phyloP scores from a whole-genome alignment of 495 filamentous ascomycete species.

The Cairneyella variabilis region DNA sequence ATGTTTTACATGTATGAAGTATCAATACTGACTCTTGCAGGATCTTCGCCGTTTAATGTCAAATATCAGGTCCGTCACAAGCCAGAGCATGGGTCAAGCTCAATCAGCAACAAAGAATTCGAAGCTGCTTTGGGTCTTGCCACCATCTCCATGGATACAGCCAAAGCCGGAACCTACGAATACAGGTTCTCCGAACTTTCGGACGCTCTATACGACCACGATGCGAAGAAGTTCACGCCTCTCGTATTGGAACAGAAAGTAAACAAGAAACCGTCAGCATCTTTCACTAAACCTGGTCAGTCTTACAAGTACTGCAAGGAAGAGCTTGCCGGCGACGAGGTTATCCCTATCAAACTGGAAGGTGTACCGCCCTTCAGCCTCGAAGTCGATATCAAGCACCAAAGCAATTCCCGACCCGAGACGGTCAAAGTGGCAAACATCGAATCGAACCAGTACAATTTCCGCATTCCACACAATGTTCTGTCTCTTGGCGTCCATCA shows the following conservation, averaged over 20 bases:
- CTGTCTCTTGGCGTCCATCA: conserved; percentile 82
- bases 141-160: conserved; percentile 79
- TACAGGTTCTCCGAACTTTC: conserved; percentile 80
- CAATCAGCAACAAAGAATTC: conserved; percentile 59
- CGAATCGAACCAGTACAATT: conserved; percentile 64
- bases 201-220: conserved; percentile 79
- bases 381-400: conserved; percentile 89
- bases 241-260: conserved; percentile 78
- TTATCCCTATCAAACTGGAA: conserved; percentile 77
- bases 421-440: conserved; percentile 75
- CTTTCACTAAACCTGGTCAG: conserved; percentile 82
- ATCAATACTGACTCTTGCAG: conserved; percentile 30
- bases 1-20: neutral
- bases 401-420: conserved; percentile 73
- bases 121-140: conserved; percentile 67
- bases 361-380: conserved; percentile 86
- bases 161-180: conserved; percentile 72
- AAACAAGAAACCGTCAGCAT: conserved; percentile 71
- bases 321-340: conserved; percentile 73
- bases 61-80: conserved; percentile 75
- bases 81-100: conserved; percentile 55
- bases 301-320: conserved; percentile 92
- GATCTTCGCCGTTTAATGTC: conserved; percentile 75
- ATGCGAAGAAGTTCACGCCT: conserved; percentile 53
- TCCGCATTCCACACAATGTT: conserved; percentile 76